Evolutionary conservation across 2,329 filamentous ascomycete genomes (phyloP).

Genomic region (Claviceps pazoutovae): DNA sequence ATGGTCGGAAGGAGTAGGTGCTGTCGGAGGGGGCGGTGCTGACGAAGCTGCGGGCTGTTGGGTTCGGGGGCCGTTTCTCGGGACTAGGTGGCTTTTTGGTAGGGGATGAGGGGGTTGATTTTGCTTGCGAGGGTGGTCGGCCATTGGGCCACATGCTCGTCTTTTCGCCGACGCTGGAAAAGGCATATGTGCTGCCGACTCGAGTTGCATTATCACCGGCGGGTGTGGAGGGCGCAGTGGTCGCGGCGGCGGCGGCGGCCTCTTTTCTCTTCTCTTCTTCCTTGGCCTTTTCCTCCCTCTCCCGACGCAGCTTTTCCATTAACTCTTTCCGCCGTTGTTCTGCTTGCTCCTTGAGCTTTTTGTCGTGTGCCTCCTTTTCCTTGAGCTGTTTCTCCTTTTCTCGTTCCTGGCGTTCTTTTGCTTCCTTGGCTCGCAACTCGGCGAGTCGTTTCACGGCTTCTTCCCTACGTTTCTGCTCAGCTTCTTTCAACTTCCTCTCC

Average conservation of each 20-base stretch:
- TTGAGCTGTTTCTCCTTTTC: constrained; percentile 25
- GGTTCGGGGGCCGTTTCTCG: constrained; percentile 27
- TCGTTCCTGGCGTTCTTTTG: constrained; percentile 29
- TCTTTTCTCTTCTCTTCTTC: constrained; percentile 29
- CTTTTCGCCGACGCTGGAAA: constrained; percentile 51
- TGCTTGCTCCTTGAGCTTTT: constrained; percentile 21
- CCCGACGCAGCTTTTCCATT: constrained; percentile 13
- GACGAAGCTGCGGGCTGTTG: constrained; percentile 43
- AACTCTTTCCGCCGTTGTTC: constrained; percentile 16
- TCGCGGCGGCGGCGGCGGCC: constrained; percentile 18
- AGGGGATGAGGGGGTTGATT: constrained; percentile 12
- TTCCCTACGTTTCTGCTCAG: constrained; percentile 45
- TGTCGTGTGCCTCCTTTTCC: constrained; percentile 23
- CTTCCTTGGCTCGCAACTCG: constrained; percentile 43
- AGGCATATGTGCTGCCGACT: constrained; percentile 44
- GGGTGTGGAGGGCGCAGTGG: constrained; percentile 16
- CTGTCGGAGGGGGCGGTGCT: constrained; percentile 49
- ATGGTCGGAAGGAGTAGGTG: constrained; percentile 61
- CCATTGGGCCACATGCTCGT: constrained; percentile 57
- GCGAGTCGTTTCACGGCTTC: constrained; percentile 38
- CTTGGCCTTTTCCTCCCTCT: constrained; percentile 20
- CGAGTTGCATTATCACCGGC: constrained; percentile 18
- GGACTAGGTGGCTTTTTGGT: constrained; percentile 16
- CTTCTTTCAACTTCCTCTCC: constrained; percentile 46
- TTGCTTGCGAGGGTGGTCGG: constrained; percentile 16